A percentile compares a stretch with the other conserved stretches of the same genome.
Conservation (phyloP, 257 asterid genomes). For the Forsythia viridissima region DNA sequence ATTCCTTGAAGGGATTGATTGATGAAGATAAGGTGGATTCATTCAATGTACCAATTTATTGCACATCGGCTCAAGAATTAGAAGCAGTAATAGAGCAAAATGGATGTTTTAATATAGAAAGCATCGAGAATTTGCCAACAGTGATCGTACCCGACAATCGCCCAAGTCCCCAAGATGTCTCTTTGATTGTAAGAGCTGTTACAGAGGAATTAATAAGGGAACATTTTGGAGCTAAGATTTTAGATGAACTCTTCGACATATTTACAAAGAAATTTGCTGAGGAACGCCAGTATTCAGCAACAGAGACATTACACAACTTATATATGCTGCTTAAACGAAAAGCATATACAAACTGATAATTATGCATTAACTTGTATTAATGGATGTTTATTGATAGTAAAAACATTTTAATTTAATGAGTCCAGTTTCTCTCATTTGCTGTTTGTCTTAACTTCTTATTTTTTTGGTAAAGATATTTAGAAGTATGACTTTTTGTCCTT, state of each 20-base stretch:
- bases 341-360: no score
- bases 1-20: constrained; percentile 30
- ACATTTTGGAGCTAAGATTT: constrained; percentile 1
- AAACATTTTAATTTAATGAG: no score
- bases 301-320: neutral
- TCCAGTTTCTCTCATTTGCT: no score
- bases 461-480: no score
- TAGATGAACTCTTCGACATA: constrained; percentile 9
- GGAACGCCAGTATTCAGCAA: neutral
- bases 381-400: no score
- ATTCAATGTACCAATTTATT: constrained; percentile 37
- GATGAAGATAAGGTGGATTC: constrained; percentile 31
- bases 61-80: constrained; percentile 25
- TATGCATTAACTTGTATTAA: no score
- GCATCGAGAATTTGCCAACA: constrained; percentile 11
- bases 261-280: neutral
- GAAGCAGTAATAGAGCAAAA: constrained; percentile 13
- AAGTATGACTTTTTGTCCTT: no score
- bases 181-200: neutral
- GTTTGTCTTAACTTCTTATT: no score
- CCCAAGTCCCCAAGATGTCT: neutral
- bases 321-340: constrained; percentile 5
- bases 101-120: constrained; percentile 26
- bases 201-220: constrained; percentile 10
- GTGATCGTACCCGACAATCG: neutral